Evolutionary conservation across 345 rosid species (phyloP).

Genomic region (Eutrema yunnanense): DNA sequence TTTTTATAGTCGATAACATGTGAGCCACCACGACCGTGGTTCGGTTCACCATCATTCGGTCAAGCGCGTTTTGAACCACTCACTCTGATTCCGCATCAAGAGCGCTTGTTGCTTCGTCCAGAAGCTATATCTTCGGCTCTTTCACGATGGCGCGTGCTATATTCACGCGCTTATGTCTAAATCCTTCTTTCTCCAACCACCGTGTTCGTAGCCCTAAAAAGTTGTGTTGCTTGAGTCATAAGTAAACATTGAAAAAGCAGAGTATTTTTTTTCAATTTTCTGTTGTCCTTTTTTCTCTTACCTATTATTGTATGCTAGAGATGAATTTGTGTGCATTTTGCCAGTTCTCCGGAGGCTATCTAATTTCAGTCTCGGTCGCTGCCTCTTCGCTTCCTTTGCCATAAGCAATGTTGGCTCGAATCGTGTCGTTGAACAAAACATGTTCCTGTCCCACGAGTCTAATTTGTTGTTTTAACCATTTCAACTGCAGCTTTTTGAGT

Average conservation of each 20-base stretch:
- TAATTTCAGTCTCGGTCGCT: conserved; percentile 47
- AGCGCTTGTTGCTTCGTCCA: too few species aligned
- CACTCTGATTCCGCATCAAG: too few species aligned
- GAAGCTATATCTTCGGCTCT: too few species aligned
- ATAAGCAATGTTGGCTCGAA: conserved; percentile 65
- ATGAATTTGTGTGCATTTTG: conserved; percentile 68
- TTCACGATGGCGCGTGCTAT: too few species aligned
- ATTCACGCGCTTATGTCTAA: conserved; percentile 54
- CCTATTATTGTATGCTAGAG: conserved; percentile 46
- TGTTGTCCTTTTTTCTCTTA: not conserved
- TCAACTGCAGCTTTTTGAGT: conserved; percentile 45
- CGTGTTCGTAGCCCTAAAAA: conserved; percentile 62
- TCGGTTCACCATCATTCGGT: too few species aligned
- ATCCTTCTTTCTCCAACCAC: conserved; percentile 66
- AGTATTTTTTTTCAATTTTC: not conserved
- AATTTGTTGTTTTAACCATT: conserved; percentile 72
- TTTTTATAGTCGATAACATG: too few species aligned
- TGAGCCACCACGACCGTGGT: too few species aligned
- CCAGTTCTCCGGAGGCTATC: conserved; percentile 50
- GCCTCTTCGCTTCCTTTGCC: conserved; percentile 52
- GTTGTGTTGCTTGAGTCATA: not conserved
- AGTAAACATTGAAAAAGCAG: not conserved
- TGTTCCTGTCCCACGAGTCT: conserved; percentile 77
- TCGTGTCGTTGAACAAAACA: conserved; percentile 49
- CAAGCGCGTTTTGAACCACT: too few species aligned